phyloP scores from a whole-genome alignment of 768 basidiomycete species.

The Mycena epipterygia region DNA sequence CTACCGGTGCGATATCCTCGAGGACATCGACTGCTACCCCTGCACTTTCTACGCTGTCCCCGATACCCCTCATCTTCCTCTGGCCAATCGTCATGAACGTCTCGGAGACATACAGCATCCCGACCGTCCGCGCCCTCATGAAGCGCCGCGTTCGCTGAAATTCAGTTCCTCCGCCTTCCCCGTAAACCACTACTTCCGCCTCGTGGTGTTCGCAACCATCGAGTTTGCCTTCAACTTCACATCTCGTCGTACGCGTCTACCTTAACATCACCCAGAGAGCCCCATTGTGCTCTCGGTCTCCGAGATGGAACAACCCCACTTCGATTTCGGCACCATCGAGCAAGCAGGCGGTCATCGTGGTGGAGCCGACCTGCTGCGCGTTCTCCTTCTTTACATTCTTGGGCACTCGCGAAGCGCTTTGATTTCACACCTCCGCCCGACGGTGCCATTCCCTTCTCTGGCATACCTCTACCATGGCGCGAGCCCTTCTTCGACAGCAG shows the following conservation, averaged over 20 bases:
- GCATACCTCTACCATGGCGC: too few species aligned
- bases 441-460: constrained; percentile 1
- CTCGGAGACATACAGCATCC: constrained; percentile 52
- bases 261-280: constrained; percentile 18
- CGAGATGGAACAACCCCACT: constrained; percentile 53
- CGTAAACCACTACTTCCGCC: constrained; percentile 49
- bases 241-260: constrained; percentile 43
- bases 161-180: constrained; percentile 45
- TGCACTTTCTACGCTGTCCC: constrained; percentile 61
- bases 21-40: constrained; percentile 70
- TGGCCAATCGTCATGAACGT: constrained; percentile 58
- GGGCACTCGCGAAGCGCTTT: constrained; percentile 10
- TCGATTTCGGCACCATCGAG: constrained; percentile 52
- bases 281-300: constrained; percentile 37
- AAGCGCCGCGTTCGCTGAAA: constrained; percentile 58
- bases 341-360: constrained; percentile 15
- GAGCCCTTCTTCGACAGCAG: too few species aligned
- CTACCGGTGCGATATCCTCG: constrained; percentile 71
- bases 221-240: constrained; percentile 52
- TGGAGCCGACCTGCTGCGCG: constrained; percentile 56
- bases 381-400: constrained; percentile 71
- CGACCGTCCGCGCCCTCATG: constrained; percentile 58
- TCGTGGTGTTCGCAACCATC: constrained; percentile 50
- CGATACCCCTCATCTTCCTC: constrained; percentile 56
- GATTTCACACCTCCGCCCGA: constrained; percentile 2